Base-by-base conservation (phyloP, 169 alveolate species). In the Plasmodium cynomolgi region DNA sequence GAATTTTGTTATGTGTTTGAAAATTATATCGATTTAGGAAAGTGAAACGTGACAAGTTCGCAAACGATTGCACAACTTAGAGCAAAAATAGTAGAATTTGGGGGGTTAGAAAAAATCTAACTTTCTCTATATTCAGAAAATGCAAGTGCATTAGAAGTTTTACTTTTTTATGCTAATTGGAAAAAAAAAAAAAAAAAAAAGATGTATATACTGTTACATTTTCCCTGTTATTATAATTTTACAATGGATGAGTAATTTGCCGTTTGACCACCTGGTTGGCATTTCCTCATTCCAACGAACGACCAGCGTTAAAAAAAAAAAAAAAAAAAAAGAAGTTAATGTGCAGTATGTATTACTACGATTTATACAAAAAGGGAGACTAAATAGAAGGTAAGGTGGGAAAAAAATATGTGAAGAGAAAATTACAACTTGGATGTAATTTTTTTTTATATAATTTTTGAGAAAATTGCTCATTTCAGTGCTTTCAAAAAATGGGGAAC, bases 391-490 rank as follows among this genome's bases (percentile, higher is more conserved):
- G 37, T 20, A 23, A 68, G 37, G 31, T 20, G 77, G 37, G 39
- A 68, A 68, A 62, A 58, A 68, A 68, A 68, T 11, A 68, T 68
- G 77, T 68, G 77, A 68, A 68, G n/a, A 68, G n/a, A 20, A 68
- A 68, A 68, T 26, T 68, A 68, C 15, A 68, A 68, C 41, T 68
- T 68, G n/a, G 37, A 29, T 20, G 75, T 20, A 68, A 26, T 23
- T 68, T 23, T 8, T 68, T 23, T 68, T 6, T 68, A 23, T 20
- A 20, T 23, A 68, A 68, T 68, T 68, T 68, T 29, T 68, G 3
- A 68, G 77, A 68, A 68, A 68, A 68, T 68, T 23, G 77, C 37
- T 26, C 37, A 68, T 68, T 68, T 68, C 15, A 23, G 37, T 68
- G 15, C 37, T 68, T 68, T 23, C 5, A 0, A 11, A 68, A 23